These are phyloP conservation scores for Kodamaea alishanica DNA, from an alignment of 1,139 yeast genomes.

Conservation along the genomic window DNA sequence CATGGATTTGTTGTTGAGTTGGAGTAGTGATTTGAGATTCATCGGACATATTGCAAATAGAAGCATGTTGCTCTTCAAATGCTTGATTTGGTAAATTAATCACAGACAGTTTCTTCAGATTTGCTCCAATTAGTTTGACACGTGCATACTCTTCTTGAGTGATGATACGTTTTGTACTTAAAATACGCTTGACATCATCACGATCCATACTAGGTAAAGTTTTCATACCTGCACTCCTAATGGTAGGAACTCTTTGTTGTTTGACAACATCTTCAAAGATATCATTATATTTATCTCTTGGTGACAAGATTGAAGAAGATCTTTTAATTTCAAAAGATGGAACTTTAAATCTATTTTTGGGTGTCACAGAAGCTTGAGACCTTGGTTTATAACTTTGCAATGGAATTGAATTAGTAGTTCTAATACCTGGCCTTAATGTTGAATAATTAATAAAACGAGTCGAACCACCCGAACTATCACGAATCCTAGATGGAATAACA, in stretches of 20 bases:
- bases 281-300: constrained; percentile 40
- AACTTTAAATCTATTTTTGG: constrained; percentile 29
- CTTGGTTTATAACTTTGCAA: constrained; percentile 2
- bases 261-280: constrained; percentile 36
- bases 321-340: constrained; percentile 46
- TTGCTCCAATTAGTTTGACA: constrained; percentile 31
- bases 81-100: constrained; percentile 26
- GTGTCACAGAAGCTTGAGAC: background rate
- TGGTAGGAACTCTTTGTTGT: constrained; percentile 31
- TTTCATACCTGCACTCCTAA: constrained; percentile 39
- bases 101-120: constrained; percentile 29
- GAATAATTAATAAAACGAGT: background rate
- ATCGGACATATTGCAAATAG: constrained; percentile 33
- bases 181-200: constrained; percentile 42
- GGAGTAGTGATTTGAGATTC: constrained; percentile 3
- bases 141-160: constrained; percentile 43
- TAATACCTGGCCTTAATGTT: constrained; percentile 6
- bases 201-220: constrained; percentile 49
- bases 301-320: constrained; percentile 33
- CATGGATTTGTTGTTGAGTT: background rate
- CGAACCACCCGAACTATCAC: too few species aligned
- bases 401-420: background rate
- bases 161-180: constrained; percentile 37
- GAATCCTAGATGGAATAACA: too few species aligned
- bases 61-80: constrained; percentile 38